Conservation (phyloP, 495 filamentous ascomycete genomes). For the Penicillium tannophilum region DNA sequence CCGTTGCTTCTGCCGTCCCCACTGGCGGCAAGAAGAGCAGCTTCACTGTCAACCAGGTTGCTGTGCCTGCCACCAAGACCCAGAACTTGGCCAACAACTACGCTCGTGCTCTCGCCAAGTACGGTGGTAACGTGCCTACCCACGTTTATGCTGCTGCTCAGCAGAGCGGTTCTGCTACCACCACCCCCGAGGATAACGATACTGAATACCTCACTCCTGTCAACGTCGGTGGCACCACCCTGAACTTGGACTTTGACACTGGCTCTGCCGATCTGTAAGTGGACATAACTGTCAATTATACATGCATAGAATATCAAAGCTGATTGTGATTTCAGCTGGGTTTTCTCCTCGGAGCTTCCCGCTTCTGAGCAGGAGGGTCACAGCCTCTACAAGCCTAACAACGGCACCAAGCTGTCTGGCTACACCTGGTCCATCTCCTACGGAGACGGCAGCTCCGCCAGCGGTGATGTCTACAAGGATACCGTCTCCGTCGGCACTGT, state of each 20-base stretch:
- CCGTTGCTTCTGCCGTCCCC: slow-evolving; percentile 39
- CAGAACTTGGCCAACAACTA: slow-evolving; percentile 46
- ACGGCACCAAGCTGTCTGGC: slow-evolving; percentile 52
- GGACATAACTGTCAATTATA: too few species aligned
- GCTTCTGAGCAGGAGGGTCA: slow-evolving; percentile 56
- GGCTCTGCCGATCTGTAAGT: slow-evolving; percentile 74
- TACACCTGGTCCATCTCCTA: slow-evolving; percentile 69
- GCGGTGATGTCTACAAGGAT: slow-evolving; percentile 70
- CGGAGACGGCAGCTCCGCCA: slow-evolving; percentile 68
- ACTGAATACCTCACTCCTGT: slow-evolving; percentile 69
- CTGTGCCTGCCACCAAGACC: slow-evolving; percentile 26
- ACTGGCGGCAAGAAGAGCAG: slow-evolving; percentile 32
- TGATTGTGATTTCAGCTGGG: slow-evolving; percentile 40
- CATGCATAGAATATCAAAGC: too few species aligned
- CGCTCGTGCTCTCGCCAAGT: slow-evolving; percentile 47
- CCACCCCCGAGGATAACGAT: slow-evolving; percentile 60
- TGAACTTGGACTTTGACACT: slow-evolving; percentile 75
- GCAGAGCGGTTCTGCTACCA: slow-evolving; percentile 49
- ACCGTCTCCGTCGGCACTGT: slow-evolving; percentile 67
- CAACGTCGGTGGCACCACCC: slow-evolving; percentile 59
- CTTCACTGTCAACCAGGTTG: slow-evolving; percentile 47
- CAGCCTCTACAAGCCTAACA: slow-evolving; percentile 61
- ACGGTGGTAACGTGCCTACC: slow-evolving; percentile 41
- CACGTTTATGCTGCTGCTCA: slow-evolving; percentile 46
- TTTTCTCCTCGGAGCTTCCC: slow-evolving; percentile 54